phyloP scores from a whole-genome alignment of 257 asterid genomes.

The Solanum medicagineum region DNA sequence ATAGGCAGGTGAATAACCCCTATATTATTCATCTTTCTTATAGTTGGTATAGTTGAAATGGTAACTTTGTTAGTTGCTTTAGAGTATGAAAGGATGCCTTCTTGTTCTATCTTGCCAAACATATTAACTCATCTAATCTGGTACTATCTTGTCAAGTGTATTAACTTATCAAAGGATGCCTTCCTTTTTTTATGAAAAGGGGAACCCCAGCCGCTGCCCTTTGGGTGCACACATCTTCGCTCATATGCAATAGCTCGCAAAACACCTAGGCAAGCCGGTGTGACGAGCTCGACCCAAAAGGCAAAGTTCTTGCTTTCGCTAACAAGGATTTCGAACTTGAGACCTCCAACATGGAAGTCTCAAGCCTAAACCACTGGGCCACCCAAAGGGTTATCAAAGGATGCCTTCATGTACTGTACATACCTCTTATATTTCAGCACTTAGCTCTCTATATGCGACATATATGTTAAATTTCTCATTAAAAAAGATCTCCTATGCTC shows the following conservation, averaged over 20 bases:
- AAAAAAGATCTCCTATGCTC: neutral
- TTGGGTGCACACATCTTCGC: too few species aligned
- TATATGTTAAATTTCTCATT: neutral
- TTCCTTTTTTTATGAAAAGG: too few species aligned
- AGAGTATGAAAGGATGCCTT: neutral
- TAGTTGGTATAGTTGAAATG: neutral
- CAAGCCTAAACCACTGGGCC: too few species aligned
- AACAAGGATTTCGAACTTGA: too few species aligned
- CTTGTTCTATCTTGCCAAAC: neutral
- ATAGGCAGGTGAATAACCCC: neutral
- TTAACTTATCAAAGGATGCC: neutral
- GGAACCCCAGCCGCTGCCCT: too few species aligned
- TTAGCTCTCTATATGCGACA: neutral
- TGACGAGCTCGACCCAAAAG: too few species aligned
- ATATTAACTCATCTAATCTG: neutral
- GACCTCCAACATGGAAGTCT: too few species aligned
- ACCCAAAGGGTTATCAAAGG: neutral
- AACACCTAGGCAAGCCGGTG: too few species aligned
- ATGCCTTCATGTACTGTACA: neutral
- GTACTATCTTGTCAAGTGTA: neutral
- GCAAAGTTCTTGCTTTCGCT: too few species aligned
- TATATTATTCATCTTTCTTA: neutral
- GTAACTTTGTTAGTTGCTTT: neutral
- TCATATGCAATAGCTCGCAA: too few species aligned
- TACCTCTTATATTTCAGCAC: neutral